Evolutionary conservation across 306 rosid species (phyloP).

Genomic region (Rosa lucieae): DNA sequence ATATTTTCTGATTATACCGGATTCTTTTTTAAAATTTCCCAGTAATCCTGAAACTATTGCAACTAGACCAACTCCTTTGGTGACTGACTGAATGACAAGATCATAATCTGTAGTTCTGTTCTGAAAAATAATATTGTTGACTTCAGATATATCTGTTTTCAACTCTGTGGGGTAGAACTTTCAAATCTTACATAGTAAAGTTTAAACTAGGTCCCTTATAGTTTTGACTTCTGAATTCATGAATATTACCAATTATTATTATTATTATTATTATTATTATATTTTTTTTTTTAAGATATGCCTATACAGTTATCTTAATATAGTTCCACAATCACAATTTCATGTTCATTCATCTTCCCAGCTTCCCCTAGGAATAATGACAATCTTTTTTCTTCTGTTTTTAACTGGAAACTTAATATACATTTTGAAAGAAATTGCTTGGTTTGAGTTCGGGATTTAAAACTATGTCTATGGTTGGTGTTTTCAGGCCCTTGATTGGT

Average conservation of each 20-base stretch:
- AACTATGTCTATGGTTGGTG: constrained; percentile 20
- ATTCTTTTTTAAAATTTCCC: neutral
- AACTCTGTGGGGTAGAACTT: neutral
- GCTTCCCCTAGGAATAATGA: neutral
- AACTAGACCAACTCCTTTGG: neutral
- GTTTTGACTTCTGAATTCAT: neutral
- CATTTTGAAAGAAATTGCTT: neutral
- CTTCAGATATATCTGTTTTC: neutral
- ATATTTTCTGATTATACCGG: neutral
- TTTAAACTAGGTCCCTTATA: neutral
- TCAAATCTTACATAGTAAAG: neutral
- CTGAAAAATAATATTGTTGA: neutral
- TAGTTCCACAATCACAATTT: neutral
- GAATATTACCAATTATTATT: neutral
- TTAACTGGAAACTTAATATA: neutral
- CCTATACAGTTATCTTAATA: neutral
- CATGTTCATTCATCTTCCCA: constrained; percentile 1
- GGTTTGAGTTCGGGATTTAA: neutral
- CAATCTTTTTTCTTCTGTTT: neutral
- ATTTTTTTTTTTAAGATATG: neutral
- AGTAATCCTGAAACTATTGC: neutral
- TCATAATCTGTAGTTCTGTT: neutral
- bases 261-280: neutral
- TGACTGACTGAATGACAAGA: neutral
- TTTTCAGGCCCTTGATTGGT: constrained; percentile 92